These are phyloP conservation scores for Fomitopsis pinicola DNA, from an alignment of 1,284 basidiomycete species.

Conservation along the genomic window DNA sequence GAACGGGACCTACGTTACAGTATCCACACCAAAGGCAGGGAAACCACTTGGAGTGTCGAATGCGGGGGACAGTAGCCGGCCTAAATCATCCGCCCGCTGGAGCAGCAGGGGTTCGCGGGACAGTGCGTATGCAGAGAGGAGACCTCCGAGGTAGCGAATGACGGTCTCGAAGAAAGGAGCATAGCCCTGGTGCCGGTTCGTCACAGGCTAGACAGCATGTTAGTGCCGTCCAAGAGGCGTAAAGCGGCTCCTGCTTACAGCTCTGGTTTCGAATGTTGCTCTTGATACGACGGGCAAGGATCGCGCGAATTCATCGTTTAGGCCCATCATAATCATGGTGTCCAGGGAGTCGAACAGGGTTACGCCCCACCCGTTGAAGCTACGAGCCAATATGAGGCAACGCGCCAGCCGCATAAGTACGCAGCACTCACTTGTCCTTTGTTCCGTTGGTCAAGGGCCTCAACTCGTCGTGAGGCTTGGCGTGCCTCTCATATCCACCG, in stretches of 20 bases:
- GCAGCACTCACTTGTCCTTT: constrained; percentile 45
- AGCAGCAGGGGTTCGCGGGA: constrained; percentile 51
- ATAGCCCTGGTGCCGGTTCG: constrained; percentile 13
- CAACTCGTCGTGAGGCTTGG: constrained; percentile 60
- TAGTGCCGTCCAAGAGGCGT: neutral
- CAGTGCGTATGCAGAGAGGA: constrained; percentile 68
- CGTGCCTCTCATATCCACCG: constrained; percentile 52
- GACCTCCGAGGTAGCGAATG: constrained; percentile 72
- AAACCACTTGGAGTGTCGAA: constrained; percentile 49
- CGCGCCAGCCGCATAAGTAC: neutral
- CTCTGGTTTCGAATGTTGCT: constrained; percentile 46
- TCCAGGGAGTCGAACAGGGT: constrained; percentile 82
- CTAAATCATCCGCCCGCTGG: constrained; percentile 48
- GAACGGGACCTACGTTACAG: constrained; percentile 26
- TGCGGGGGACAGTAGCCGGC: constrained; percentile 41
- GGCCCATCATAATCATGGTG: constrained; percentile 84
- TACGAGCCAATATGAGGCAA: constrained; percentile 21
- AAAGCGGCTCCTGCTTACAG: neutral
- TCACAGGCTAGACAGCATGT: neutral
- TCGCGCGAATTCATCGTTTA: constrained; percentile 73
- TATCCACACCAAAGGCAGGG: constrained; percentile 45
- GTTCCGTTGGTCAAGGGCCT: constrained; percentile 43
- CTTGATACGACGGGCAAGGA: constrained; percentile 69
- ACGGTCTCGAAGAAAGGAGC: constrained; percentile 72
- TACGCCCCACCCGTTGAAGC: constrained; percentile 86